These are phyloP conservation scores for Leccinum solheimii DNA, from an alignment of 1,284 basidiomycete species.

Conservation along the genomic window DNA sequence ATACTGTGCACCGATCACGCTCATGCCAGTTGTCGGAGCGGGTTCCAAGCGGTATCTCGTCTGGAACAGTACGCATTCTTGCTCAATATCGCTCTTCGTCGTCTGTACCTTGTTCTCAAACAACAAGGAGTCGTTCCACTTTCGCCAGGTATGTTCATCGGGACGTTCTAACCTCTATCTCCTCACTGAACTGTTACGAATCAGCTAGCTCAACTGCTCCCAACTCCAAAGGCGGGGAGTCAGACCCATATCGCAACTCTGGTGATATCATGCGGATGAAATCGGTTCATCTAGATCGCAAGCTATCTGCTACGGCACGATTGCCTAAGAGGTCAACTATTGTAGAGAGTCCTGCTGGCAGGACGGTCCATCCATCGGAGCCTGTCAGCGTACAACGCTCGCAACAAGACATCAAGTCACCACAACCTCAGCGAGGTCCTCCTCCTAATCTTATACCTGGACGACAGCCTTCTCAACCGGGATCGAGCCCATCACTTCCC, in stretches of 20 bases:
- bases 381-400: slow-evolving; percentile 42
- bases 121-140: slow-evolving; percentile 88
- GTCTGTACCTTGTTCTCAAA: slow-evolving; percentile 89
- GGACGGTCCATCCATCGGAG: slow-evolving; percentile 73
- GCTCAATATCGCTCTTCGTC: slow-evolving; percentile 91
- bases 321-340: slow-evolving; percentile 94
- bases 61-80: slow-evolving; percentile 98
- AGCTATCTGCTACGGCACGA: slow-evolving; percentile 89
- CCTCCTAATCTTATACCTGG: slow-evolving; percentile 36
- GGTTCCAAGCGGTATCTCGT: slow-evolving; percentile 90
- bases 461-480: slow-evolving; percentile 35
- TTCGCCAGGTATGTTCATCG: slow-evolving; percentile 60
- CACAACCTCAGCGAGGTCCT: slow-evolving; percentile 38
- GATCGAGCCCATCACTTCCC: slow-evolving; percentile 36
- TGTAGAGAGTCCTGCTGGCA: slow-evolving; percentile 92
- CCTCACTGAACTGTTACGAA: slow-evolving; percentile 17
- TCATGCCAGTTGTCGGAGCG: slow-evolving; percentile 61
- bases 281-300: slow-evolving; percentile 90
- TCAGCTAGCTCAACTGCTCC: slow-evolving; percentile 40
- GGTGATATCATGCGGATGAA: slow-evolving; percentile 94
- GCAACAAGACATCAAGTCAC: slow-evolving; percentile 33
- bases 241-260: slow-evolving; percentile 81
- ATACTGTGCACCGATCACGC: slow-evolving; percentile 83
- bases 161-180: background rate
- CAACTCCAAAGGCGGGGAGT: slow-evolving; percentile 40